A percentile compares a stretch with the other conserved stretches of the same genome.
phyloP scores from a whole-genome alignment of 805 yeast genomes.

The Candida pseudoglaebosa region DNA sequence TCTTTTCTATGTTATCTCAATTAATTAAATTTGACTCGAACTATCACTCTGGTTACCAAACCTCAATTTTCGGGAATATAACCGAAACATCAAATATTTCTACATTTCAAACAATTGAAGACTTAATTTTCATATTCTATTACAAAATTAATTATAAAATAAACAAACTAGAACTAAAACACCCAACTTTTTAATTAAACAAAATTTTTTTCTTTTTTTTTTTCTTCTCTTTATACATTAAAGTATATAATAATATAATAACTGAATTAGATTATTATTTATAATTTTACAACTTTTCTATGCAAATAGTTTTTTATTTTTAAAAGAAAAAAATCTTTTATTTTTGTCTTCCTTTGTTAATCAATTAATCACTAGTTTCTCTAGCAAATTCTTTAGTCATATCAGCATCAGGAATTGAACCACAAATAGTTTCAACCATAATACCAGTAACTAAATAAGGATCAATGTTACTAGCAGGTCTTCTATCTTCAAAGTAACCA shows the following conservation, averaged over 20 bases:
- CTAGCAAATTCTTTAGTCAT: slow-evolving; percentile 87
- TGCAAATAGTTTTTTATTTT: too few species aligned
- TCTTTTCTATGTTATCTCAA: too few species aligned
- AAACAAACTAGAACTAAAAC: slow-evolving; percentile 5
- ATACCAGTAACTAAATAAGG: slow-evolving; percentile 98
- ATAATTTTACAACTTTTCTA: too few species aligned
- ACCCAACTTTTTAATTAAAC: slow-evolving; percentile 3
- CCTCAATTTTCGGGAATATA: too few species aligned
- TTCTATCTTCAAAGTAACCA: slow-evolving; percentile 99
- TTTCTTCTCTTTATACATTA: background rate
- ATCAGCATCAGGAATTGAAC: slow-evolving; percentile 91
- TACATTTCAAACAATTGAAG: background rate
- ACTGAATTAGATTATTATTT: too few species aligned
- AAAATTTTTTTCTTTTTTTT: background rate
- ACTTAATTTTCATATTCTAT: background rate
- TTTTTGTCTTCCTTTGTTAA: too few species aligned
- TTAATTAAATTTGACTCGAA: too few species aligned
- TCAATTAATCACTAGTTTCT: slow-evolving; percentile 43
- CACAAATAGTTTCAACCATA: slow-evolving; percentile 94
- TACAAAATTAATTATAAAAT: slow-evolving; percentile 1
- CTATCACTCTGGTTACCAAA: too few species aligned
- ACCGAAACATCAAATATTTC: too few species aligned
- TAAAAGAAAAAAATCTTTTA: too few species aligned
- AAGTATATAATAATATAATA: too few species aligned
- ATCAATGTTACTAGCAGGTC: slow-evolving; percentile 99